Evolutionary conservation across 2,329 filamentous ascomycete species (phyloP).

Genomic region (Colletotrichum plurivorum): DNA sequence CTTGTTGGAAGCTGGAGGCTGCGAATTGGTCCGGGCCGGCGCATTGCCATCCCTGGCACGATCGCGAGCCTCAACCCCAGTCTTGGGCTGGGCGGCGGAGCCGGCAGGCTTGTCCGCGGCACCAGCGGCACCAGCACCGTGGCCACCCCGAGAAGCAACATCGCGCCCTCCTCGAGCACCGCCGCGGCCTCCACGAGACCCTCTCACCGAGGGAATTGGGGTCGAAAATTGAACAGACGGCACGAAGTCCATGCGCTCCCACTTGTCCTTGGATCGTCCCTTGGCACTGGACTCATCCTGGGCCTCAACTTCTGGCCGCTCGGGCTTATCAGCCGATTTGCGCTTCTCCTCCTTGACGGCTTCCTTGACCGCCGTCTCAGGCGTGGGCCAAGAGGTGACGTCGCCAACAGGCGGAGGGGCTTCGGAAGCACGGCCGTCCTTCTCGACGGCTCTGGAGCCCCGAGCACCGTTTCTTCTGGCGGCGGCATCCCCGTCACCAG

Average conservation of each 20-base stretch:
- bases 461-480: slow-evolving; percentile 58
- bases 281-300: slow-evolving; percentile 68
- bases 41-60: slow-evolving; percentile 54
- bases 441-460: slow-evolving; percentile 61
- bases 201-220: slow-evolving; percentile 72
- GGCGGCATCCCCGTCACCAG: slow-evolving; percentile 58
- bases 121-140: slow-evolving; percentile 45
- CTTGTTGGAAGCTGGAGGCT: slow-evolving; percentile 56
- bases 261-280: slow-evolving; percentile 81
- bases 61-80: slow-evolving; percentile 50
- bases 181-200: slow-evolving; percentile 63
- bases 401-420: slow-evolving; percentile 79
- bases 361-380: slow-evolving; percentile 79
- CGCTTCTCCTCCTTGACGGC: slow-evolving; percentile 79
- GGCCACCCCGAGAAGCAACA: slow-evolving; percentile 47
- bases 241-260: slow-evolving; percentile 86
- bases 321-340: slow-evolving; percentile 72
- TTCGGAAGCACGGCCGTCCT: slow-evolving; percentile 46
- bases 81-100: slow-evolving; percentile 48
- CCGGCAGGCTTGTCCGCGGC: slow-evolving; percentile 55
- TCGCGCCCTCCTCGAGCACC: slow-evolving; percentile 62
- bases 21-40: slow-evolving; percentile 53
- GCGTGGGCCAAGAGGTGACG: slow-evolving; percentile 89
- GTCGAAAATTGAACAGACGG: slow-evolving; percentile 91
- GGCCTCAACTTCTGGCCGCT: slow-evolving; percentile 74